These are phyloP conservation scores for Rhodofomes roseus DNA, from an alignment of 1,284 basidiomycete species.

Conservation along the genomic window DNA sequence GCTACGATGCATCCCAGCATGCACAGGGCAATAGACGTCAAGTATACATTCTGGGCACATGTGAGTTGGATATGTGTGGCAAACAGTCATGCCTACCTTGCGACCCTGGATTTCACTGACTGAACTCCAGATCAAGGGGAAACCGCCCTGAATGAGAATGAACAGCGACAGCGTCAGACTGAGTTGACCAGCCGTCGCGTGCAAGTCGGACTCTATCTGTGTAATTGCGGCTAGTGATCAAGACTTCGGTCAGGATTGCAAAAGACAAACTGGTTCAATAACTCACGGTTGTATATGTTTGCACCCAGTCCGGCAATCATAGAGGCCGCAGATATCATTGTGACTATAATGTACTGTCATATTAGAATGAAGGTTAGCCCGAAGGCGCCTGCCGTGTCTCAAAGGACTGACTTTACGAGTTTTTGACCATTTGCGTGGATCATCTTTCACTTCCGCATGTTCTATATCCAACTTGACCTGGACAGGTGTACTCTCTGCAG, in stretches of 20 bases:
- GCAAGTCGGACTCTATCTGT: conserved; percentile 60
- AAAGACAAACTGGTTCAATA: not conserved
- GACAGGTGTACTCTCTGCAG: not conserved
- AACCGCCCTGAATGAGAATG: conserved; percentile 72
- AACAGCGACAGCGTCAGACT: conserved; percentile 75
- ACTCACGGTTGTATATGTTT: conserved; percentile 68
- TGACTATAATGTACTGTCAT: conserved; percentile 34
- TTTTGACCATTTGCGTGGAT: conserved; percentile 73
- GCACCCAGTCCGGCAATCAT: conserved; percentile 68
- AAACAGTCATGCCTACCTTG: conserved; percentile 45
- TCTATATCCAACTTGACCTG: conserved; percentile 49
- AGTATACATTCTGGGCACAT: conserved; percentile 54
- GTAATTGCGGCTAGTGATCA: conserved; percentile 53
- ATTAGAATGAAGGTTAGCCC: no score
- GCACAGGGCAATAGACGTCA: conserved; percentile 59
- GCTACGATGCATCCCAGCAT: conserved; percentile 62
- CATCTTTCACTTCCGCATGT: conserved; percentile 66
- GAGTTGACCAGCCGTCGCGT: conserved; percentile 65
- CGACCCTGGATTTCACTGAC: conserved; percentile 79
- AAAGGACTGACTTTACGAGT: conserved; percentile 65
- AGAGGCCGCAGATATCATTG: conserved; percentile 55
- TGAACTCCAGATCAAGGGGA: conserved; percentile 70
- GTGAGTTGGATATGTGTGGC: not conserved
- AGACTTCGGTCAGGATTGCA: not conserved
- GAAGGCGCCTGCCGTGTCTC: no score